Conservation (phyloP, 331 rosid species). For the Saraca asoca region DNA sequence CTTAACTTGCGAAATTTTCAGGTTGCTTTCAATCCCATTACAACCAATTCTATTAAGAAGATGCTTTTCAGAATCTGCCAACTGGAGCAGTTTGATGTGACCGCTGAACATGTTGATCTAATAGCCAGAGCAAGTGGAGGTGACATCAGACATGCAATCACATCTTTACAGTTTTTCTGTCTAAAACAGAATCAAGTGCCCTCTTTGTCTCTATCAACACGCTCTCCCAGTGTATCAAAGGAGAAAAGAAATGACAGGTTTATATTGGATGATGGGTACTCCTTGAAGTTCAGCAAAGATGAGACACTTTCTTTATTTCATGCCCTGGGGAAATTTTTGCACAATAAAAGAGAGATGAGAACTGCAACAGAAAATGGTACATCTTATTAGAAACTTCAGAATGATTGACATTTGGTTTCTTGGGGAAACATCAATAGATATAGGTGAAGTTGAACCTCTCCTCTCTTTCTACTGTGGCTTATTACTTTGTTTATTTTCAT, state of each 20-base stretch:
- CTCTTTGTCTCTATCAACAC: slow-evolving; percentile 44
- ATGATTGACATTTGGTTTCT: slow-evolving; percentile 22
- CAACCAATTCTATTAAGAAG: slow-evolving; percentile 73
- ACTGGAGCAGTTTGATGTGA: slow-evolving; percentile 63
- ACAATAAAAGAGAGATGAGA: slow-evolving; percentile 81
- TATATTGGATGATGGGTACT: slow-evolving; percentile 43
- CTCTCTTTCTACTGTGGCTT: slow-evolving; percentile 12
- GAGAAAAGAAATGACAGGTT: slow-evolving; percentile 39
- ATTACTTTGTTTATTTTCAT: slow-evolving; percentile 30
- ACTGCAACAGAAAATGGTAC: slow-evolving; percentile 52
- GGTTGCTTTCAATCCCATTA: slow-evolving; percentile 92
- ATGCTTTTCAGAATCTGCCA: slow-evolving; percentile 65
- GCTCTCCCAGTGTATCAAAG: slow-evolving; percentile 29
- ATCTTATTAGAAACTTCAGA: slow-evolving; percentile 31
- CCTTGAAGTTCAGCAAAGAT: slow-evolving; percentile 77
- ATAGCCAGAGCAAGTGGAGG: slow-evolving; percentile 91
- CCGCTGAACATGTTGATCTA: slow-evolving; percentile 63
- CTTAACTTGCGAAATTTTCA: slow-evolving; percentile 47
- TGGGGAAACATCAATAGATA: neutral
- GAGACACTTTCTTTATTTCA: slow-evolving; percentile 84
- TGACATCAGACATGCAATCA: slow-evolving; percentile 91
- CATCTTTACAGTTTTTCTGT: slow-evolving; percentile 82
- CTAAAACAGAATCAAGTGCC: slow-evolving; percentile 54
- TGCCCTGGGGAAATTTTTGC: slow-evolving; percentile 94
- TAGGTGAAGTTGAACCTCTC: slow-evolving; percentile 25